phyloP scores from a whole-genome alignment of 441 rosid species.

The Gossypium laxum region DNA sequence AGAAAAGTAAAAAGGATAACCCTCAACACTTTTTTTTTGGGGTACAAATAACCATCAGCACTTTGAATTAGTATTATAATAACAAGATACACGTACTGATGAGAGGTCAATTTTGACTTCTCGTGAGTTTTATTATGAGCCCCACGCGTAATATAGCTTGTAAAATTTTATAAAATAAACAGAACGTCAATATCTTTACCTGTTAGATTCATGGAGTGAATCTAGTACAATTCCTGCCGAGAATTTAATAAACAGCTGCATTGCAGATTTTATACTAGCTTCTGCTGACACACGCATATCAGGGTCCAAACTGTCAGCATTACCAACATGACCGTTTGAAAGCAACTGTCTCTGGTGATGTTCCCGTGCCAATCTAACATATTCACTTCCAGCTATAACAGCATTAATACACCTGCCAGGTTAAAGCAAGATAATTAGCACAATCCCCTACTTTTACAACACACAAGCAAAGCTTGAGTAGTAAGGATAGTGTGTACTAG shows the following conservation, averaged over 20 bases:
- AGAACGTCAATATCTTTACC: slow-evolving; percentile 32
- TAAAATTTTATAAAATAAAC: neutral
- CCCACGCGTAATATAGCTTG: neutral
- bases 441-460: neutral
- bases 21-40: neutral
- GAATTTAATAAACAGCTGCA: slow-evolving; percentile 84
- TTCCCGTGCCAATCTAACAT: slow-evolving; percentile 74
- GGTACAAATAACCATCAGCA: neutral
- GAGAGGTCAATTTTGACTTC: neutral
- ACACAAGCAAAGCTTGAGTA: neutral
- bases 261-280: slow-evolving; percentile 82
- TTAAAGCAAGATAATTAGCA: neutral
- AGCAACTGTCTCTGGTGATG: slow-evolving; percentile 61
- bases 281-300: slow-evolving; percentile 73
- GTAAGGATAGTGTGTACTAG: neutral
- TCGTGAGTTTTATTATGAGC: neutral
- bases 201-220: slow-evolving; percentile 75
- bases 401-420: slow-evolving; percentile 76
- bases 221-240: slow-evolving; percentile 76
- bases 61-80: neutral
- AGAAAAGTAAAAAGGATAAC: neutral
- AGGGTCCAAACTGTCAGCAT: slow-evolving; percentile 49
- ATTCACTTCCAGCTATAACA: slow-evolving; percentile 87
- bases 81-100: neutral
- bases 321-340: slow-evolving; percentile 59